These are phyloP conservation scores for Alternaria alternata DNA, from an alignment of 2,329 filamentous ascomycete genomes.

Conservation along the genomic window DNA sequence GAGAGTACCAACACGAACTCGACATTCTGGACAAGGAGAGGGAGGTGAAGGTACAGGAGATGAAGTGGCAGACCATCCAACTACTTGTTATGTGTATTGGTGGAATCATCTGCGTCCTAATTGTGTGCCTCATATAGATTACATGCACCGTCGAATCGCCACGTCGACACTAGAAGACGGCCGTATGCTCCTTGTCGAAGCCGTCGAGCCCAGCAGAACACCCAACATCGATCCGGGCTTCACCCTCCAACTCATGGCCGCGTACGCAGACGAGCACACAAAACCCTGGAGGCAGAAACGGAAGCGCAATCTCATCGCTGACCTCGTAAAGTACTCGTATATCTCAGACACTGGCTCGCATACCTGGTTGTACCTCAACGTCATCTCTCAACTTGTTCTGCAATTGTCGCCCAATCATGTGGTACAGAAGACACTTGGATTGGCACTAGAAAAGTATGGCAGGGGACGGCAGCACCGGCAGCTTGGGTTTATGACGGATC, in stretches of 20 bases:
- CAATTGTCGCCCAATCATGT: background rate
- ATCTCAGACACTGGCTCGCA: no score
- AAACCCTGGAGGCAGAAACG: background rate
- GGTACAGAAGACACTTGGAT: background rate
- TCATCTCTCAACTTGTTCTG: background rate
- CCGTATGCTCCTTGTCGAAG: background rate
- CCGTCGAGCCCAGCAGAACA: background rate
- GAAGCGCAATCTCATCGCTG: background rate
- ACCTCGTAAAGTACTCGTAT: background rate
- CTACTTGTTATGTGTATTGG: no score
- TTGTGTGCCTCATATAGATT: no score
- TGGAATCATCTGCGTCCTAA: no score
- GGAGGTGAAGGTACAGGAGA: no score
- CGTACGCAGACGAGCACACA: background rate
- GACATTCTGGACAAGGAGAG: no score
- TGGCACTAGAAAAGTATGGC: background rate
- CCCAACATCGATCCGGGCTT: background rate
- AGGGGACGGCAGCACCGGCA: background rate
- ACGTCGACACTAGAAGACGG: background rate
- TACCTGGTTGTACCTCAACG: background rate
- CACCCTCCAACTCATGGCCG: background rate
- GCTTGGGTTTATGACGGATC: no score
- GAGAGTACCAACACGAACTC: background rate
- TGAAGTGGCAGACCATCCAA: no score
- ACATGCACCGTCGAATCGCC: background rate